A percentile compares a stretch with the other conserved stretches of the same genome.
phyloP scores from a whole-genome alignment of 768 basidiomycete species.

The Xerocomellus intermedius region DNA sequence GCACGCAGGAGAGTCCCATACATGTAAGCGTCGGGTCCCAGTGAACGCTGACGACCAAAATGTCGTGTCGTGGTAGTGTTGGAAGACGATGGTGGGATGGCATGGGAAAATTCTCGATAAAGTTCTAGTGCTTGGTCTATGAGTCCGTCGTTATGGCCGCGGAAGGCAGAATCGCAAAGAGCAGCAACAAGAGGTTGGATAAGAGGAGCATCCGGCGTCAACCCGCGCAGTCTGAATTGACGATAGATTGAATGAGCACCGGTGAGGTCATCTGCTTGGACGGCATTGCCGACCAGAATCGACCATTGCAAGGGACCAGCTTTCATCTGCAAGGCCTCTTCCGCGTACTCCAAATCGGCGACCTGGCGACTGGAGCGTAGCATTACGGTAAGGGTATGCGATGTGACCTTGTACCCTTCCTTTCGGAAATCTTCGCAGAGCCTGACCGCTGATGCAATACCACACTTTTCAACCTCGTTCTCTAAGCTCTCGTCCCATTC shows the following conservation, averaged over 20 bases:
- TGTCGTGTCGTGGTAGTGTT: conserved; percentile 6
- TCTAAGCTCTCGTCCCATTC: conserved; percentile 33
- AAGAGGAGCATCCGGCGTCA: conserved; percentile 49
- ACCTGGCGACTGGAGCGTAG: conserved; percentile 41
- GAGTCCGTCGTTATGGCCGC: conserved; percentile 36
- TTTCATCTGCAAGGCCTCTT: conserved; percentile 39
- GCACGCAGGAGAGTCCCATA: conserved; percentile 55
- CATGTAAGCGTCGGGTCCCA: conserved; percentile 49
- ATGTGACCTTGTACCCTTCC: conserved; percentile 33
- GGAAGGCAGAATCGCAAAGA: conserved; percentile 43
- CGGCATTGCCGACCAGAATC: conserved; percentile 50
- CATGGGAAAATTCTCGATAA: conserved; percentile 46
- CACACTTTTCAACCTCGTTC: conserved; percentile 32
- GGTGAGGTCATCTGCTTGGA: conserved; percentile 36
- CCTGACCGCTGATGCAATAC: conserved; percentile 35
- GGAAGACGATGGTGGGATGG: conserved; percentile 27
- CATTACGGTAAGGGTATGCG: conserved; percentile 39
- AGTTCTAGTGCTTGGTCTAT: conserved; percentile 56
- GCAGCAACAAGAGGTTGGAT: conserved; percentile 54
- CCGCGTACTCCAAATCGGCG: conserved; percentile 42
- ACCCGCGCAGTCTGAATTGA: conserved; percentile 40
- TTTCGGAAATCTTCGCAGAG: conserved; percentile 34
- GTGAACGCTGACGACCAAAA: conserved; percentile 34
- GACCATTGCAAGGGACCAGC: conserved; percentile 51
- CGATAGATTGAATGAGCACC: conserved; percentile 52